Conservation (phyloP, 805 yeast species). For the Blastobotrys attinorum region DNA sequence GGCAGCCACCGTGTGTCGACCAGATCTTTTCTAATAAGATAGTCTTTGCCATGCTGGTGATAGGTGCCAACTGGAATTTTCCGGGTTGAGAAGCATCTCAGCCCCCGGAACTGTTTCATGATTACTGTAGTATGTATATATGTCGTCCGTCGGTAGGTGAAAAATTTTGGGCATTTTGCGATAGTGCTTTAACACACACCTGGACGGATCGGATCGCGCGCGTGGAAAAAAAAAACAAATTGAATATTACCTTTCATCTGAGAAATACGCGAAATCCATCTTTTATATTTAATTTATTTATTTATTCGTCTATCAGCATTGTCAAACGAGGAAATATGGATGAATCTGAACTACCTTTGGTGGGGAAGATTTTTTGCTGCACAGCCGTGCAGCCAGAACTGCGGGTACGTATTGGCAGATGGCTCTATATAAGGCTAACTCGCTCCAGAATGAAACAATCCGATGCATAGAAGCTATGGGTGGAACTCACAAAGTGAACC, state of each 20-base stretch:
- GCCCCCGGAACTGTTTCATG: no score
- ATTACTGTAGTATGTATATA: no score
- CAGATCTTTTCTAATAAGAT: background rate
- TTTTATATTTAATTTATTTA: no score
- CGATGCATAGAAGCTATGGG: conserved; percentile 37
- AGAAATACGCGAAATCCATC: no score
- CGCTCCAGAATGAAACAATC: conserved; percentile 24
- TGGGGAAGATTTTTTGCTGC: conserved; percentile 15
- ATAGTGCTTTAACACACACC: no score
- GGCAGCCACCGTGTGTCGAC: background rate
- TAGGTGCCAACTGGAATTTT: background rate
- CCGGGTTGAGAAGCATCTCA: no score
- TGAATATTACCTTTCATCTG: no score
- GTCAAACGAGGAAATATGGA: background rate
- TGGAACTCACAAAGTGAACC: conserved; percentile 38
- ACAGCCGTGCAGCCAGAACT: conserved; percentile 15
- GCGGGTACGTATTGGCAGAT: conserved; percentile 8
- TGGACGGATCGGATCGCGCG: no score
- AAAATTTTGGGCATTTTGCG: no score
- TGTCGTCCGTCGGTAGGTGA: no score
- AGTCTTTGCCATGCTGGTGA: background rate
- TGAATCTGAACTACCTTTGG: conserved; percentile 3
- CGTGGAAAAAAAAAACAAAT: no score
- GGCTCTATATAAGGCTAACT: background rate
- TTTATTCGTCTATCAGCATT: no score